Evolutionary conservation across 75 land plant genomes (phyloP), one percentile per base, ranked within the genome.

Genomic region (Pinus tabuliformis): DNA sequence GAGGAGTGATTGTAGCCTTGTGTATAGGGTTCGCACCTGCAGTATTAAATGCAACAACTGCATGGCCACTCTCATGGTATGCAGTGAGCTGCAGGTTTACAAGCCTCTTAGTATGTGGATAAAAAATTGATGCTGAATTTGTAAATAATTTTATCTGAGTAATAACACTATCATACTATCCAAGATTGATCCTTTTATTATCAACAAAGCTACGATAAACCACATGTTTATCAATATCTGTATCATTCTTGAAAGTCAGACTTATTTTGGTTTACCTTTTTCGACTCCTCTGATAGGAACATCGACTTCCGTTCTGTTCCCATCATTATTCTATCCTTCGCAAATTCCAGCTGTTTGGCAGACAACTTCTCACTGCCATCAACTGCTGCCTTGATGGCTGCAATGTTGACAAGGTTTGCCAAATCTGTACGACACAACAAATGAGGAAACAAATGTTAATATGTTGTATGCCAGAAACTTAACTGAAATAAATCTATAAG

Each of bases 21-120:
- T 97, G 98, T 58, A 97, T 86, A 33, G 99, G 99, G 80, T 91
- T 88, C 11, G 99, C 95, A 77, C 99, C 99, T 62, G 82, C 87
- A 39, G 99, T 97, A 63, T 97, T 89, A 58, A 87, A 93, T 18
- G 99, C 99, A 66, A 97, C 99, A 73, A 97, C 97, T 54, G 99
- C 99, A 85, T 97, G 99, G 9, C 99, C 99, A 89, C 98, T 93
- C 81, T 97, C 99, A 85, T 97, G 99, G 75, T 97, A 97, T 60
- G 99, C 99, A 52, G 99, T 97, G 30, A 97, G 86, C 99, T 97
- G 89, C 42, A 87, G 79, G 42, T 57, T 52, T 21, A 24, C 18
- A 42, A 56, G 6, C 33, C 49, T 33, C 59, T 72, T 42, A 72
- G 1, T 56, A 16, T 54, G 30, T 57, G 17, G 61, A 73, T 15